Conservation (phyloP, 192 early-diverging fungal genomes). For the Mortierella antarctica region DNA sequence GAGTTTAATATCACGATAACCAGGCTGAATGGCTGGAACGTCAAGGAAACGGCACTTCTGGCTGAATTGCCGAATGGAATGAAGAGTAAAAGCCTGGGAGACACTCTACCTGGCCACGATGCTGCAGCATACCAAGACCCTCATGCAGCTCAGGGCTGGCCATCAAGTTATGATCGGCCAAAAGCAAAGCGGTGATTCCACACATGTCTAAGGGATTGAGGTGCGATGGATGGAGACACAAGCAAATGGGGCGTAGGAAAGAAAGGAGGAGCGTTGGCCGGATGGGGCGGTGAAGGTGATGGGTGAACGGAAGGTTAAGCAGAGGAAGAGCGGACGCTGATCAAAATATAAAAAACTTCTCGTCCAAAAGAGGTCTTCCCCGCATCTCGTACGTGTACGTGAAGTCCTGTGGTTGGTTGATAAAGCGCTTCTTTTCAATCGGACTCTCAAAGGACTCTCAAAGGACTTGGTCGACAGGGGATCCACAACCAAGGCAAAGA, state of each 20-base stretch:
- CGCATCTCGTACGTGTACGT: no score
- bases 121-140: slow-evolving; percentile 93
- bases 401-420: background rate
- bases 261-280: background rate
- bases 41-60: background rate
- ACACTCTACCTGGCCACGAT: slow-evolving; percentile 88
- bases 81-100: background rate
- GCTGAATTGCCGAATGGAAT: background rate
- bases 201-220: slow-evolving; percentile 72
- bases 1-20: background rate
- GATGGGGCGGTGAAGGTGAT: no score
- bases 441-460: no score
- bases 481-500: no score
- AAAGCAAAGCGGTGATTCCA: slow-evolving; percentile 85
- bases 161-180: slow-evolving; percentile 78
- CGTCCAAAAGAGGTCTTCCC: no score
- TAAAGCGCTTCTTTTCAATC: background rate
- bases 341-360: no score
- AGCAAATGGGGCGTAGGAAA: background rate
- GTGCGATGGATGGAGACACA: background rate
- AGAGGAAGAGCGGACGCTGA: no score
- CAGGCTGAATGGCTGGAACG: background rate
- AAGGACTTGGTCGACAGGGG: no score
- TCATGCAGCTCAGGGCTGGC: slow-evolving; percentile 94
- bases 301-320: no score